phyloP scores from a whole-genome alignment of 257 asterid species.

The Solanum infundibuliforme region DNA sequence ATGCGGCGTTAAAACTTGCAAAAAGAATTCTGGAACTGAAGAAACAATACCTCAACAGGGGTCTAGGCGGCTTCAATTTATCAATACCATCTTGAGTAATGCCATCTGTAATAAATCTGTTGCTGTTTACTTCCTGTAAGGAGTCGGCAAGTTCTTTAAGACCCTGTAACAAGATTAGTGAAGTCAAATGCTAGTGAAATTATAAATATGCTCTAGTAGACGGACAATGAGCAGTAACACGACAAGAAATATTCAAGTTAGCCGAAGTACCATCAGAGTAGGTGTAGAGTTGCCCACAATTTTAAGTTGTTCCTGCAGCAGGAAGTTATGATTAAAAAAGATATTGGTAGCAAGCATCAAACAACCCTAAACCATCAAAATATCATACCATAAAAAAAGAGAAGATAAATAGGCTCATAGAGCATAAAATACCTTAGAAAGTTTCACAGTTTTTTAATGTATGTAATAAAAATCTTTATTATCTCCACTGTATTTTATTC shows the following conservation, averaged over 20 bases:
- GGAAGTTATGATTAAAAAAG: neutral
- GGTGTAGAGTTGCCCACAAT: conserved; percentile 1
- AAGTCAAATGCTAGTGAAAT: neutral
- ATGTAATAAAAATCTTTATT: neutral
- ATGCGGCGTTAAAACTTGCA: neutral
- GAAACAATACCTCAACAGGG: conserved; percentile 28
- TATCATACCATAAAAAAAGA: neutral
- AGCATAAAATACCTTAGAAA: neutral
- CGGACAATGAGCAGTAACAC: neutral
- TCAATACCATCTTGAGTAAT: conserved; percentile 17
- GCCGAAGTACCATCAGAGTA: neutral
- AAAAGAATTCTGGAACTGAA: neutral
- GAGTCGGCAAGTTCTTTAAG: conserved; percentile 53
- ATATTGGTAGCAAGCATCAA: neutral
- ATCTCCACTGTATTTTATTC: neutral
- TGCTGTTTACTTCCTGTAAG: conserved; percentile 8
- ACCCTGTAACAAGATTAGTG: conserved; percentile 33
- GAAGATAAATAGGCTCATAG: neutral
- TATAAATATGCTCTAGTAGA: neutral
- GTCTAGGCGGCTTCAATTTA: conserved; percentile 18
- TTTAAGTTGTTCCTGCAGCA: conserved; percentile 8
- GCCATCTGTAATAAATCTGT: conserved; percentile 30
- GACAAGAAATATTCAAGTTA: neutral
- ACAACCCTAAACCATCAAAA: neutral
- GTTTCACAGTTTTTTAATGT: neutral